phyloP scores from a whole-genome alignment of 2,329 filamentous ascomycete genomes.

The Cladophialophora immunda region DNA sequence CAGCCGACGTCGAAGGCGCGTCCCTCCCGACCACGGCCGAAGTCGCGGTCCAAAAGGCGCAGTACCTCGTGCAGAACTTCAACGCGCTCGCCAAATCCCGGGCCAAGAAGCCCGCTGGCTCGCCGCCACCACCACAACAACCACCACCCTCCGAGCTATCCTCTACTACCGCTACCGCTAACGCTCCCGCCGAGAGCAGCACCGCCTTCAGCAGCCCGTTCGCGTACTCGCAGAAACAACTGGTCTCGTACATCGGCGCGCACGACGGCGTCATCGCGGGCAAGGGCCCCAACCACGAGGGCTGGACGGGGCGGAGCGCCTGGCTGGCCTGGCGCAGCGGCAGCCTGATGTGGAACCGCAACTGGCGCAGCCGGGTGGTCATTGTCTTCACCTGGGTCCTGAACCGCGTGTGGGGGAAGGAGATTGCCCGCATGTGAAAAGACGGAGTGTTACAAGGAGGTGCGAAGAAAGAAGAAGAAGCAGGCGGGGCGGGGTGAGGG shows the following conservation, averaged over 20 bases:
- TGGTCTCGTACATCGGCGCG: constrained; percentile 53
- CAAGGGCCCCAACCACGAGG: constrained; percentile 37
- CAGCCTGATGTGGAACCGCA: constrained; percentile 48
- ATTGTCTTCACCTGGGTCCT: constrained; percentile 47
- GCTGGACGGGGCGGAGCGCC: constrained; percentile 52
- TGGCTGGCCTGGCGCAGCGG: constrained; percentile 57
- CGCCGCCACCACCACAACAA: background rate
- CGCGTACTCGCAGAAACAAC: constrained; percentile 49
- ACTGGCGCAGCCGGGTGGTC: constrained; percentile 46
- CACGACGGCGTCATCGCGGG: constrained; percentile 54
- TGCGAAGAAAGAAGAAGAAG: no score
- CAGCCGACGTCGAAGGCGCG: constrained; percentile 41
- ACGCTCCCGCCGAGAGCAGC: no score
- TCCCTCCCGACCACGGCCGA: constrained; percentile 41
- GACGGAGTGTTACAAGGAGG: no score
- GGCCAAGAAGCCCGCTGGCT: background rate
- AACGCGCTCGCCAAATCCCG: constrained; percentile 25
- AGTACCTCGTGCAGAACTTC: constrained; percentile 38
- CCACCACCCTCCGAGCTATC: no score
- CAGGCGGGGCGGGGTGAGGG: background rate
- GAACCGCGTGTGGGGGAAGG: constrained; percentile 46
- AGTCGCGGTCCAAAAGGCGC: constrained; percentile 40
- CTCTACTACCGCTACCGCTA: no score
- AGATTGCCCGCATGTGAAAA: constrained; percentile 43
- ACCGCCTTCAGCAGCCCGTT: constrained; percentile 43